phyloP scores from a whole-genome alignment of 768 basidiomycete genomes.

The Saitozyma sp. region DNA sequence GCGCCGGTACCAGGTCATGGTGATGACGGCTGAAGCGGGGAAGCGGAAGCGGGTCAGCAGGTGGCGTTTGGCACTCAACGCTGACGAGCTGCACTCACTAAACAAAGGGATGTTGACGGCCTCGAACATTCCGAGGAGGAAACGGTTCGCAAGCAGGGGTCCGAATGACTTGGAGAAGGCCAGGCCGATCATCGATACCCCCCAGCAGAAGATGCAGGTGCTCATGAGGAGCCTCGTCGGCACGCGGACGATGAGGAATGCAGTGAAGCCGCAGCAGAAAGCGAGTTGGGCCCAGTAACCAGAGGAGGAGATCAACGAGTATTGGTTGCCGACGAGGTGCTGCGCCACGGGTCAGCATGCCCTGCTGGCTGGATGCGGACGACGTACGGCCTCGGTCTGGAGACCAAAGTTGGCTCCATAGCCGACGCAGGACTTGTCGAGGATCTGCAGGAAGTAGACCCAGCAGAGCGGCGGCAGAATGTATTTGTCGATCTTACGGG shows the following conservation, averaged over 20 bases:
- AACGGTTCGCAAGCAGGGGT: too few species aligned
- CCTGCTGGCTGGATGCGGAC: too few species aligned
- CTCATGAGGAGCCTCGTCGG: conserved; percentile 44
- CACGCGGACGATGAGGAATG: conserved; percentile 45
- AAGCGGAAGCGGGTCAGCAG: too few species aligned
- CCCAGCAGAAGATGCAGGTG: conserved; percentile 47
- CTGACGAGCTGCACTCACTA: not conserved
- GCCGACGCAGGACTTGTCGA: conserved; percentile 42
- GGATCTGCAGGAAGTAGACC: conserved; percentile 50
- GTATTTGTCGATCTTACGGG: conserved; percentile 42
- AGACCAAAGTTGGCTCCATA: conserved; percentile 47
- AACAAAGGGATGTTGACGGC: conserved; percentile 51
- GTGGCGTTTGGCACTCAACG: too few species aligned
- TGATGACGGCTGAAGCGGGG: too few species aligned
- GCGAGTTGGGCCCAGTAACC: not conserved
- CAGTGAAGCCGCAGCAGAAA: conserved; percentile 22
- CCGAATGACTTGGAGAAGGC: conserved; percentile 20
- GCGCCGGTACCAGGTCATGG: conserved; percentile 55
- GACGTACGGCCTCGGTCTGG: not conserved
- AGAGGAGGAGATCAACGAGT: not conserved
- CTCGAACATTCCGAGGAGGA: conserved; percentile 52
- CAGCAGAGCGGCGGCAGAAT: conserved; percentile 43
- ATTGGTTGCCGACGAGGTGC: conserved; percentile 18
- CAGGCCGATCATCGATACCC: conserved; percentile 32
- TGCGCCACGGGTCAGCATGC: too few species aligned